Percentiles rank a stretch among this genome's conserved stretches.
Conservation (phyloP, 495 filamentous ascomycete genomes). For the Aspergillus heteromorphus region DNA sequence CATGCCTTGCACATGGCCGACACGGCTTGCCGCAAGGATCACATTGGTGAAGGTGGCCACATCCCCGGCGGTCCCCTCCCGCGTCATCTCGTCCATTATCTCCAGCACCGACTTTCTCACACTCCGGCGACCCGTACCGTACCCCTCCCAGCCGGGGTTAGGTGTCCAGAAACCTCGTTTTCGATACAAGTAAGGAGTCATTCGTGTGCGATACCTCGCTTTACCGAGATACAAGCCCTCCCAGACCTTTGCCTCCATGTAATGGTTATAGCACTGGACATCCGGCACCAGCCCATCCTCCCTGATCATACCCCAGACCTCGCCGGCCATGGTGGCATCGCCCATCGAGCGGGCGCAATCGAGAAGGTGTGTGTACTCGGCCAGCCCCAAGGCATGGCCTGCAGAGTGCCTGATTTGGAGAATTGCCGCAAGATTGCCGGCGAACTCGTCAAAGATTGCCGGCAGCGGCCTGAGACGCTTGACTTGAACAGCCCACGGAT, state of each 20-base stretch:
- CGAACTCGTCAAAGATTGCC: constrained; percentile 35
- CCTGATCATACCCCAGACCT: constrained; percentile 48
- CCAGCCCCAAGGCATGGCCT: constrained; percentile 27
- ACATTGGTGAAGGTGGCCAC: constrained; percentile 53
- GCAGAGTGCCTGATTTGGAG: constrained; percentile 26
- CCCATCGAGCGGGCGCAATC: constrained; percentile 48
- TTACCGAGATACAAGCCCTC: constrained; percentile 27
- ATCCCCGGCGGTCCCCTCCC: constrained; percentile 39
- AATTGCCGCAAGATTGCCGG: constrained; percentile 31
- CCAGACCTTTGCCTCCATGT: constrained; percentile 46
- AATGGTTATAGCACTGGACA: constrained; percentile 53
- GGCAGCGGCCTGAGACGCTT: constrained; percentile 23
- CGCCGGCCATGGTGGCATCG: constrained; percentile 37
- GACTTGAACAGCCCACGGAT: constrained; percentile 32
- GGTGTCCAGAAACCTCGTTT: constrained; percentile 20
- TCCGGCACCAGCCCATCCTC: constrained; percentile 36
- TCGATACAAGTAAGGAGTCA: constrained; percentile 31
- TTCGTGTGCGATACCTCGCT: constrained; percentile 35
- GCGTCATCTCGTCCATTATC: constrained; percentile 49
- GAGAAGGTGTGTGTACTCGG: constrained; percentile 54
- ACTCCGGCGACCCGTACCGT: constrained; percentile 27
- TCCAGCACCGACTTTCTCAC: constrained; percentile 29
- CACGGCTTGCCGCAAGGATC: constrained; percentile 50
- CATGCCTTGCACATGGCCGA: constrained; percentile 47
- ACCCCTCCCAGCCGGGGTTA: constrained; percentile 26